Conservation (phyloP, 345 rosid genomes). For the Pelargonium nanum region DNA sequence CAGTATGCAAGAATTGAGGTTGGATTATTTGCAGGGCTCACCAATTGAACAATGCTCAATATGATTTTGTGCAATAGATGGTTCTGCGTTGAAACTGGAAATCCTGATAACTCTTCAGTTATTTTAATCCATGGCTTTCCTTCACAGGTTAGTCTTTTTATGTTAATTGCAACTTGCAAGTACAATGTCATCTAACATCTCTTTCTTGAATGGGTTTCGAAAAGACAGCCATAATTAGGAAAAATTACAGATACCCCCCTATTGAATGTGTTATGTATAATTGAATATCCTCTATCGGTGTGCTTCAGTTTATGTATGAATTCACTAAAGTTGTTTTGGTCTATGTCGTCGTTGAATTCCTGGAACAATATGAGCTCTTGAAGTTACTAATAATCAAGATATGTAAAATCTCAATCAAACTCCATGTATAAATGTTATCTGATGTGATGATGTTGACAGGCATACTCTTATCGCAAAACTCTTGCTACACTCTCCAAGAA, state of each 20-base stretch:
- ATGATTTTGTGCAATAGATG: constrained; percentile 74
- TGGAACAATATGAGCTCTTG: neutral
- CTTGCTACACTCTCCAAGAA: constrained; percentile 64
- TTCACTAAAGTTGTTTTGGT: neutral
- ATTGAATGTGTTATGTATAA: neutral
- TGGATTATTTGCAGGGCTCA: constrained; percentile 42
- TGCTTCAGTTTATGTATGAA: neutral
- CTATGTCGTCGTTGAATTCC: neutral
- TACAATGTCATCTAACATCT: no score
- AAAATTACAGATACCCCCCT: no score
- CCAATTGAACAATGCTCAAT: constrained; percentile 45
- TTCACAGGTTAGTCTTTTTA: constrained; percentile 51
- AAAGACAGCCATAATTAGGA: no score
- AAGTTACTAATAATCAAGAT: neutral
- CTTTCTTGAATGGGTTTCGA: no score
- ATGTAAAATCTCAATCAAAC: neutral
- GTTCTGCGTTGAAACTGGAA: constrained; percentile 80
- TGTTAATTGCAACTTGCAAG: neutral
- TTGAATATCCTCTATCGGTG: no score
- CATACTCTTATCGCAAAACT: constrained; percentile 79
- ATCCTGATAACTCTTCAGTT: constrained; percentile 43
- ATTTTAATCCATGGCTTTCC: constrained; percentile 84
- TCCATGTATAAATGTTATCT: neutral
- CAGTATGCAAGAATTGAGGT: constrained; percentile 31
- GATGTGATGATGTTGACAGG: constrained; percentile 31